Evolutionary conservation across 768 basidiomycete species (phyloP).

Genomic region (Mycena galericulata): DNA sequence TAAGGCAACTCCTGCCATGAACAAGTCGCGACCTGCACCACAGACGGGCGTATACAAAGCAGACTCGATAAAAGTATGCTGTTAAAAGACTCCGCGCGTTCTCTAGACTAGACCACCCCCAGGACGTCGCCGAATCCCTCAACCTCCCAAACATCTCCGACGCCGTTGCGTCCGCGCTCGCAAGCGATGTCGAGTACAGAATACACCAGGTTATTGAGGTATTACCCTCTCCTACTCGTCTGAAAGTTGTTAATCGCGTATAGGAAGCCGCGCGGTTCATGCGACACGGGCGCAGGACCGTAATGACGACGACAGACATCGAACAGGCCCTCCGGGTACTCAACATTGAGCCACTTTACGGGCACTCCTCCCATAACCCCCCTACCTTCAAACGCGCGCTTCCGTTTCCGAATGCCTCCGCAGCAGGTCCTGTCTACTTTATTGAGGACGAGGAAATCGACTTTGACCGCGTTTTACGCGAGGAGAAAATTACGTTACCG

Average conservation of each 20-base stretch:
- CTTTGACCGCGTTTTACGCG: conserved; percentile 89
- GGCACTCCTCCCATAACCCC: conserved; percentile 76
- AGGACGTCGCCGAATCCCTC: conserved; percentile 94
- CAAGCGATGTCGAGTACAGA: conserved; percentile 97
- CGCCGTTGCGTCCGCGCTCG: conserved; percentile 82
- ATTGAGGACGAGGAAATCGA: conserved; percentile 98
- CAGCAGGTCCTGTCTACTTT: conserved; percentile 86
- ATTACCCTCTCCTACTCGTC: conserved; percentile 31
- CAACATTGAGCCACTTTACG: conserved; percentile 97
- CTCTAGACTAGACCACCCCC: conserved; percentile 24
- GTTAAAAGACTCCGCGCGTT: conserved; percentile 7
- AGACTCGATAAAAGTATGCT: conserved; percentile 70
- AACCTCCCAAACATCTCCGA: conserved; percentile 83
- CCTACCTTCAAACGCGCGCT: conserved; percentile 71
- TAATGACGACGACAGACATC: conserved; percentile 89
- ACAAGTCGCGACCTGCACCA: conserved; percentile 22
- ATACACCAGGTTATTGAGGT: conserved; percentile 96
- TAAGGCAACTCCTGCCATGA: conserved; percentile 13
- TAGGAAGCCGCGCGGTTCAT: conserved; percentile 98
- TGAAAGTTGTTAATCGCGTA: conserved; percentile 28
- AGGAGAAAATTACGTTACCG: conserved; percentile 86
- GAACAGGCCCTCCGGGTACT: conserved; percentile 94
- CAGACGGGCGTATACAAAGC: conserved; percentile 74
- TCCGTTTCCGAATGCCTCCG: conserved; percentile 60
- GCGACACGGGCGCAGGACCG: conserved; percentile 93